These are phyloP conservation scores for Fallopia convolvulus DNA, from an alignment of 148 eudicot species.

Conservation along the genomic window DNA sequence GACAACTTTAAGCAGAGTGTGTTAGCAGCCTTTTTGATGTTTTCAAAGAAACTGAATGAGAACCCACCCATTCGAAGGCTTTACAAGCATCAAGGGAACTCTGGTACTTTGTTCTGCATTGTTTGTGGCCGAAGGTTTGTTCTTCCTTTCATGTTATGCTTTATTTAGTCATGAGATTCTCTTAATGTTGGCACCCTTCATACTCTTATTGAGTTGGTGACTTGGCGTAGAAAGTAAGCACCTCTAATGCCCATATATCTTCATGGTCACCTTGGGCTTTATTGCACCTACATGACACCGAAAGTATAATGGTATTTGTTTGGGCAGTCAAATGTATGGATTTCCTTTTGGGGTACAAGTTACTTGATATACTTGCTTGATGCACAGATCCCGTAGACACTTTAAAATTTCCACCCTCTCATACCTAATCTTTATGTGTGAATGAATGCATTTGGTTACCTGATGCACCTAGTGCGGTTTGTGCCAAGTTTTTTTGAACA, in stretches of 20 bases:
- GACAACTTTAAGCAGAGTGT: slow-evolving; percentile 35
- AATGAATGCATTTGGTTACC: not conserved
- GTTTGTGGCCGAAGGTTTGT: slow-evolving; percentile 46
- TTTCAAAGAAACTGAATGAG: slow-evolving; percentile 33
- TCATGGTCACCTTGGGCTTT: not conserved
- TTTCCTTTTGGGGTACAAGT: not conserved
- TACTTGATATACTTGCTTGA: not conserved
- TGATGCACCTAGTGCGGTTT: not conserved
- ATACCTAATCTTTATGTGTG: not conserved
- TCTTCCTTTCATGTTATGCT: slow-evolving; percentile 14
- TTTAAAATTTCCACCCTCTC: not conserved
- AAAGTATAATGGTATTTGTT: not conserved
- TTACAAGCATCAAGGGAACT: slow-evolving; percentile 40
- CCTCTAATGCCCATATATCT: not conserved
- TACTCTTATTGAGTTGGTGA: not conserved
- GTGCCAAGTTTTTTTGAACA: not conserved
- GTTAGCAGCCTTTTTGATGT: slow-evolving; percentile 22
- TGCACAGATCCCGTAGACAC: not conserved
- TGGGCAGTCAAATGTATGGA: not conserved
- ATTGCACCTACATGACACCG: not conserved
- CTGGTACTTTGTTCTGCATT: slow-evolving; percentile 45
- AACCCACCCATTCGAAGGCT: slow-evolving; percentile 25
- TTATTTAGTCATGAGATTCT: not conserved
- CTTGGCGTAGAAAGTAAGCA: not conserved
- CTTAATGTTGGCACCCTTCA: not conserved